Evolutionary conservation across 805 yeast genomes (phyloP).

Genomic region (Saturnispora galanensis): DNA sequence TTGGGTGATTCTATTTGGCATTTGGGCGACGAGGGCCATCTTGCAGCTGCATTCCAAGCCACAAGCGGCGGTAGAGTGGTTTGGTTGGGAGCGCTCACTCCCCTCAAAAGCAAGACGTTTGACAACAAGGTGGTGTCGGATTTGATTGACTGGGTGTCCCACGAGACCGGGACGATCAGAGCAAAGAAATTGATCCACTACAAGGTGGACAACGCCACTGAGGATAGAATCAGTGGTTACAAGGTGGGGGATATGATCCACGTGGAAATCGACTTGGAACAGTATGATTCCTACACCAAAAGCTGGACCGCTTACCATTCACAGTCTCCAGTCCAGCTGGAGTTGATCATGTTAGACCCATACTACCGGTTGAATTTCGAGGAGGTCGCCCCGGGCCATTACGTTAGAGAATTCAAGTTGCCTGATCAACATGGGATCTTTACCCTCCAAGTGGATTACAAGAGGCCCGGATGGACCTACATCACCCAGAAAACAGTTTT

Average conservation of each 20-base stretch:
- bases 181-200: constrained; percentile 45
- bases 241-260: constrained; percentile 64
- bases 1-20: constrained; percentile 57
- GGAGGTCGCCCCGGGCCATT: constrained; percentile 36
- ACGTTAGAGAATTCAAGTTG: constrained; percentile 48
- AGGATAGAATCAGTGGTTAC: constrained; percentile 35
- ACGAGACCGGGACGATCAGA: constrained; percentile 53
- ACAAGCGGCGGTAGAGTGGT: constrained; percentile 64
- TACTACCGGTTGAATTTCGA: constrained; percentile 70
- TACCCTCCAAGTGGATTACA: constrained; percentile 71
- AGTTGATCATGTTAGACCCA: constrained; percentile 87
- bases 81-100: constrained; percentile 68
- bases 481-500: constrained; percentile 58
- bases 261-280: constrained; percentile 43
- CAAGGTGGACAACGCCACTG: constrained; percentile 29
- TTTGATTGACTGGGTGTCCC: constrained; percentile 64
- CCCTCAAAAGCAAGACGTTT: constrained; percentile 35
- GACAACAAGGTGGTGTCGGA: constrained; percentile 33
- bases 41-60: constrained; percentile 73
- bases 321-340: constrained; percentile 56
- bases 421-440: constrained; percentile 98
- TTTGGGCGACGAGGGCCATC: constrained; percentile 66
- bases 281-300: constrained; percentile 30
- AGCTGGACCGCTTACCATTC: constrained; percentile 56
- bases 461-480: constrained; percentile 65